Evolutionary conservation across 2,329 filamentous ascomycete genomes (phyloP).

Genomic region (Teratosphaeria epicoccoides): DNA sequence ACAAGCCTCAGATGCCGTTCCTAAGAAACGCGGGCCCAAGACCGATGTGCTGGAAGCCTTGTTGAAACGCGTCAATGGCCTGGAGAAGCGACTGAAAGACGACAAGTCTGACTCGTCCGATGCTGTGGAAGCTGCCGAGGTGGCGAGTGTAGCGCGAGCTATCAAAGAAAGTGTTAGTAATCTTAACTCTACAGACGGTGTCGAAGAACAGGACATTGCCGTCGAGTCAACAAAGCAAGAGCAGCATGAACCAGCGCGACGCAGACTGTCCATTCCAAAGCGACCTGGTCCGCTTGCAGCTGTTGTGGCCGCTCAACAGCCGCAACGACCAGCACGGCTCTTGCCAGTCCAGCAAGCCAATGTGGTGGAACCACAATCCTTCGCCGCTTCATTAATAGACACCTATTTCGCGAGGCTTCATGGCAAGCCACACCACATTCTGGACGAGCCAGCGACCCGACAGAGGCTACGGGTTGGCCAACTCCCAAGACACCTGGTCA

Average conservation of each 20-base stretch:
- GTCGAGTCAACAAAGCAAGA: not conserved
- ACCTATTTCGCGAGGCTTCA: conserved; percentile 72
- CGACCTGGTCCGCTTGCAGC: not conserved
- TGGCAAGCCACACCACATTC: conserved; percentile 69
- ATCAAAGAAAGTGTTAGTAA: not conserved
- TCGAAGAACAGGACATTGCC: not conserved
- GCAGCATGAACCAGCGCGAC: not conserved
- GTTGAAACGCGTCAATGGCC: conserved; percentile 71
- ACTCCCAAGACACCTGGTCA: conserved; percentile 42
- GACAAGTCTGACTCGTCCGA: conserved; percentile 34
- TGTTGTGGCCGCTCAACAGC: not conserved
- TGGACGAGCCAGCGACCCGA: conserved; percentile 65
- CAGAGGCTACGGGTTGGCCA: conserved; percentile 61
- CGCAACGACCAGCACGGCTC: not conserved
- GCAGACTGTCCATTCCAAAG: not conserved
- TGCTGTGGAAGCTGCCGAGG: conserved; percentile 5
- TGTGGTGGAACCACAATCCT: conserved; percentile 1
- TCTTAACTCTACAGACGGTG: not conserved
- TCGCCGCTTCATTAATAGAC: conserved; percentile 41
- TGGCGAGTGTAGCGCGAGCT: not conserved
- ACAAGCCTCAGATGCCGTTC: conserved; percentile 58
- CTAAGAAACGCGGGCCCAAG: conserved; percentile 82
- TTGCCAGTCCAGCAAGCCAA: not conserved
- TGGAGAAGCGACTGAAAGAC: conserved; percentile 65
- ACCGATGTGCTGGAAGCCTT: conserved; percentile 80